A percentile compares a stretch with the other conserved stretches of the same genome.
Conservation (phyloP, 805 yeast genomes). For the Yarrowia sp. region DNA sequence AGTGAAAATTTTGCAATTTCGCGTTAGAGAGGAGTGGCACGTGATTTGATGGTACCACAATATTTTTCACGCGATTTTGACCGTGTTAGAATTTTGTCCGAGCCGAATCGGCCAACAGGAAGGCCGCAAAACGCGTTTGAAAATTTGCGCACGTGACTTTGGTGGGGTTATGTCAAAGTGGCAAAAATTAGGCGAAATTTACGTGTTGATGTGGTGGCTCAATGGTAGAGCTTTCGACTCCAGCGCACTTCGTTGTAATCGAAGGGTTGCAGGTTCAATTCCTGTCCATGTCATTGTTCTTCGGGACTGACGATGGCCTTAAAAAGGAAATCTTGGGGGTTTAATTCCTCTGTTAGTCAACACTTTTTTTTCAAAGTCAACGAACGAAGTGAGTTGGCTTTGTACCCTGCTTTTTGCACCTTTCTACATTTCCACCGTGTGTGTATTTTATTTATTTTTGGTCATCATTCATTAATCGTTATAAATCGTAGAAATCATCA, state of each 20-base stretch:
- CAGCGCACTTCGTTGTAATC: constrained; percentile 53
- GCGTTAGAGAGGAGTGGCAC: neutral
- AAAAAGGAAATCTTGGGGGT: constrained; percentile 1
- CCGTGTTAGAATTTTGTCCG: neutral
- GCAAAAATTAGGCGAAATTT: neutral
- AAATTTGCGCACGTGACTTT: constrained; percentile 1
- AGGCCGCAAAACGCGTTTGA: neutral
- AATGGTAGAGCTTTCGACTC: constrained; percentile 80
- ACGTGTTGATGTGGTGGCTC: constrained; percentile 52
- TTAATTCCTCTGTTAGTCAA: constrained; percentile 20
- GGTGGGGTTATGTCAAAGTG: neutral
- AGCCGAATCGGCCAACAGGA: neutral
- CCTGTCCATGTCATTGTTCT: constrained; percentile 52
- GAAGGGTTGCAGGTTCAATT: constrained; percentile 85
- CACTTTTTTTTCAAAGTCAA: neutral
- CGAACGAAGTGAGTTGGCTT: neutral
- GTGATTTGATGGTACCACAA: neutral
- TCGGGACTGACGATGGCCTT: constrained; percentile 13
- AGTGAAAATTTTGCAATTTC: neutral
- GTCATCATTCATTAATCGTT: neutral
- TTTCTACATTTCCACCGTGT: too few species aligned
- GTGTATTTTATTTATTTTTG: too few species aligned
- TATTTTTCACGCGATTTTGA: neutral
- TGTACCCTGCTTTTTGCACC: neutral
- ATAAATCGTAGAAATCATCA: too few species aligned